Evolutionary conservation across 176 grass and related monocot genomes (phyloP), one percentile per base, ranked within the genome.

Genomic region (Oryza longistaminata): DNA sequence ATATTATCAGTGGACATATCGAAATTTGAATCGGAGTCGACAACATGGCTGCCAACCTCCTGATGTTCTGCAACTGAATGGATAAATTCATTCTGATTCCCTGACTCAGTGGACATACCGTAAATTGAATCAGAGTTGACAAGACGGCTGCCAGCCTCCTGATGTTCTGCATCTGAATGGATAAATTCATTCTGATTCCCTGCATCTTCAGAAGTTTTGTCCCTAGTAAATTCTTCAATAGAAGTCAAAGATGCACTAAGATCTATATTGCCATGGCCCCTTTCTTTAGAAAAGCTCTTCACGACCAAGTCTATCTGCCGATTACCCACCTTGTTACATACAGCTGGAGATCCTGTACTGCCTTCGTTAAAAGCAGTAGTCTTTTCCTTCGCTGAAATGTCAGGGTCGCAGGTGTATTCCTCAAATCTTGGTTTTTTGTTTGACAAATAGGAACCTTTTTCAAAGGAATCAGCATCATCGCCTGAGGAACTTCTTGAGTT

Each of bases 171-270:
- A 62, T 62, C 69, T 73, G 52, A 37, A 82, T 82, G 52, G 35
- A 33, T n/a, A 44, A 39, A 44, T 43, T 82, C 80, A 82, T 73
- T 82, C 81, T 73, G 69, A 73, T 82, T 82, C 44, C 52, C 70
- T 66, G 66, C 17, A 42, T 39, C 17, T 81, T 61, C 3, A 7
- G 60, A 53, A 65, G 53, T 37, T 19, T 11, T 39, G 31, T 70
- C 31, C 29, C 60, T 17, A 24, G 39, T 40, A 76, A 5, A 42
- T n/a, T 75, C 24, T 61, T 65, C 29, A 22, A 7, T 17, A 75
- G 72, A 16, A 19, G 21, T 70, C 68, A 80, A 58, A 80, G 61
- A 44, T 68, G 14, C 4, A 80, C 74, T 27, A 68, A 13, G 15
- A 7, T 60, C 13, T 55, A 34, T 34, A 17, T 66, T 58, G 66